Evolutionary conservation across 805 yeast genomes (phyloP).

Genomic region (Candida anglica): DNA sequence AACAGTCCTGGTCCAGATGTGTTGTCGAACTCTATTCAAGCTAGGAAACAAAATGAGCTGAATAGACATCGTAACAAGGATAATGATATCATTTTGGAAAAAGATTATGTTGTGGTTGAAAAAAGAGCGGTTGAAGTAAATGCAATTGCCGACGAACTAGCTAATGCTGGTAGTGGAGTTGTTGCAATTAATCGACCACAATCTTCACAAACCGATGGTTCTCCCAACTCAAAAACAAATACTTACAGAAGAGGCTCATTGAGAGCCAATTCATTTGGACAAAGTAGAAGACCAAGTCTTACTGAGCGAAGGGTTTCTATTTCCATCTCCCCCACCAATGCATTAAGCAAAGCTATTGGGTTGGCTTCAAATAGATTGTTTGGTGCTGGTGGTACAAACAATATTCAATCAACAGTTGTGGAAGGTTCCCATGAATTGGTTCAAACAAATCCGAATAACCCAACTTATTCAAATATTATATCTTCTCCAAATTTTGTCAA

Average conservation of each 20-base stretch:
- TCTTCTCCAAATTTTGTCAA: constrained; percentile 32
- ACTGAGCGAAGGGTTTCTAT: constrained; percentile 63
- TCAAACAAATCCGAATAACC: constrained; percentile 2
- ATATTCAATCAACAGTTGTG: constrained; percentile 1
- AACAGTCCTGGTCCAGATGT: constrained; percentile 42
- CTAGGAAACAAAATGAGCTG: constrained; percentile 7
- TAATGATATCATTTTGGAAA: constrained; percentile 57
- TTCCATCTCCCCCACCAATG: constrained; percentile 78
- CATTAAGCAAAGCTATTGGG: constrained; percentile 81
- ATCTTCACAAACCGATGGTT: not conserved
- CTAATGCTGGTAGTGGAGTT: constrained; percentile 52
- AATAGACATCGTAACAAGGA: constrained; percentile 12
- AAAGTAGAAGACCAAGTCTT: constrained; percentile 58
- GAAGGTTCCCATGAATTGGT: constrained; percentile 4
- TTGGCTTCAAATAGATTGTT: constrained; percentile 85
- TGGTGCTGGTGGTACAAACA: constrained; percentile 8
- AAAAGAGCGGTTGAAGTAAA: constrained; percentile 93
- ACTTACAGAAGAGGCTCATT: constrained; percentile 31
- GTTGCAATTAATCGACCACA: constrained; percentile 34
- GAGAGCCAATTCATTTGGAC: constrained; percentile 45
- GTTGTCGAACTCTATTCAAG: constrained; percentile 20
- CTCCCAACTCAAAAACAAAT: constrained; percentile 3
- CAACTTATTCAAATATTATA: constrained; percentile 15
- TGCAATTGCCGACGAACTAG: constrained; percentile 90
- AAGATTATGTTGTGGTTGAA: constrained; percentile 91